These are phyloP conservation scores for Lipomyces anomalus DNA, from an alignment of 805 yeast genomes.

Conservation along the genomic window DNA sequence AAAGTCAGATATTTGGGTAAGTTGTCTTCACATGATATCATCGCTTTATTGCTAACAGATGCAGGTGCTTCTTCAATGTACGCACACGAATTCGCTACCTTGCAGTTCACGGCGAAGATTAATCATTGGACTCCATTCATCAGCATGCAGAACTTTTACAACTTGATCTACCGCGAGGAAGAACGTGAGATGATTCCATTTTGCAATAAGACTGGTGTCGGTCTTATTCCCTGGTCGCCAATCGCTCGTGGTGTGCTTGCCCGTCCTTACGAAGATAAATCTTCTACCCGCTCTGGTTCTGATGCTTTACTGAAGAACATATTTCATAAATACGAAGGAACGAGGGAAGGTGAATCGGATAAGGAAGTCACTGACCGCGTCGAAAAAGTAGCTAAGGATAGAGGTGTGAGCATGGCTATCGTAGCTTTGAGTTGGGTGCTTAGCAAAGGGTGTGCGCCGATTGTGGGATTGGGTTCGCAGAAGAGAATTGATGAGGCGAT, in stretches of 20 bases:
- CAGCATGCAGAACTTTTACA: constrained; percentile 54
- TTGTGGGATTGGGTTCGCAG: constrained; percentile 47
- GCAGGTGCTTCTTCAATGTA: constrained; percentile 64
- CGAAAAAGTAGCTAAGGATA: constrained; percentile 48
- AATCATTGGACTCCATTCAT: constrained; percentile 55
- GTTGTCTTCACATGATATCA: too few species aligned
- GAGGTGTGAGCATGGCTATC: constrained; percentile 46
- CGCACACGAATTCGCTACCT: constrained; percentile 45
- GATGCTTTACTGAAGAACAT: neutral
- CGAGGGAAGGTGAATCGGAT: constrained; percentile 7
- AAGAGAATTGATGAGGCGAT: constrained; percentile 51
- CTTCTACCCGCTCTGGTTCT: constrained; percentile 6
- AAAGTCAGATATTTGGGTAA: constrained; percentile 46
- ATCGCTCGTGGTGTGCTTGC: constrained; percentile 51
- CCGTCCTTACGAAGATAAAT: constrained; percentile 36
- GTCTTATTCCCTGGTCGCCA: constrained; percentile 59
- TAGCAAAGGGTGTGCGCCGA: constrained; percentile 48
- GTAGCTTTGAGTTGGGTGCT: constrained; percentile 51
- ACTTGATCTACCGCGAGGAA: constrained; percentile 56
- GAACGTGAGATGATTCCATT: constrained; percentile 57
- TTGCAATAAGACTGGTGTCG: constrained; percentile 49
- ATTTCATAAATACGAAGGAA: constrained; percentile 1
- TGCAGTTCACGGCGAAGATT: constrained; percentile 53
- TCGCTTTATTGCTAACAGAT: too few species aligned
- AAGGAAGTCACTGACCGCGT: constrained; percentile 38